Conservation (phyloP, 1,139 yeast genomes). For the Nakaseomyces sp. region DNA sequence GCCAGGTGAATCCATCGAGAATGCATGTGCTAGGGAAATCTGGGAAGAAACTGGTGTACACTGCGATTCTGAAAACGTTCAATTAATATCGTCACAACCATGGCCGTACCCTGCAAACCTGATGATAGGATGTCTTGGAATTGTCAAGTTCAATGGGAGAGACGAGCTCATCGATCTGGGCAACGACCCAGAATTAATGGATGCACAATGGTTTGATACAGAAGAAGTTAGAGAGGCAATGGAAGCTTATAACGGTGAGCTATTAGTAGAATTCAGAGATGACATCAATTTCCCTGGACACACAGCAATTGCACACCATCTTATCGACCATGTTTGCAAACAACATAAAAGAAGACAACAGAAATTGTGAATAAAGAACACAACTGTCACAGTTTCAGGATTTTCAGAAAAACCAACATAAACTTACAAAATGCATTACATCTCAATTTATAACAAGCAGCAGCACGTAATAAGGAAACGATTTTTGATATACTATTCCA, state of each 20-base stretch:
- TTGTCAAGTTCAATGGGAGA: constrained; percentile 52
- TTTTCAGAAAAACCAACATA: no score
- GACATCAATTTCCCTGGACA: constrained; percentile 39
- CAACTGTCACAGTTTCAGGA: no score
- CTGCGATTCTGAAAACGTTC: constrained; percentile 40
- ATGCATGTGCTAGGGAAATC: constrained; percentile 78
- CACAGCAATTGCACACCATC: constrained; percentile 41
- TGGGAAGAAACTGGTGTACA: constrained; percentile 93
- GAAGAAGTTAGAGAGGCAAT: constrained; percentile 40
- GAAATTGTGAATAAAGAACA: neutral
- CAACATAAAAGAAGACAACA: neutral
- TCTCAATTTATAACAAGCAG: no score
- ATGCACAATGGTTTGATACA: constrained; percentile 75
- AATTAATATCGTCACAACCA: constrained; percentile 68
- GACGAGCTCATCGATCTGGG: constrained; percentile 59
- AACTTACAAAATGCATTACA: no score
- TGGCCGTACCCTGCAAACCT: constrained; percentile 95
- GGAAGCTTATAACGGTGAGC: constrained; percentile 28
- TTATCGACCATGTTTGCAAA: constrained; percentile 30
- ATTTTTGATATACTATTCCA: no score
- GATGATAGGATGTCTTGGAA: constrained; percentile 87
- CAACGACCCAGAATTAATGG: constrained; percentile 76
- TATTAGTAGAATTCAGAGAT: constrained; percentile 21
- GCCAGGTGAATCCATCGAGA: constrained; percentile 87
- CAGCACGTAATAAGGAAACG: no score